Conservation (phyloP, 768 basidiomycete species). For the Pholiota molesta region DNA sequence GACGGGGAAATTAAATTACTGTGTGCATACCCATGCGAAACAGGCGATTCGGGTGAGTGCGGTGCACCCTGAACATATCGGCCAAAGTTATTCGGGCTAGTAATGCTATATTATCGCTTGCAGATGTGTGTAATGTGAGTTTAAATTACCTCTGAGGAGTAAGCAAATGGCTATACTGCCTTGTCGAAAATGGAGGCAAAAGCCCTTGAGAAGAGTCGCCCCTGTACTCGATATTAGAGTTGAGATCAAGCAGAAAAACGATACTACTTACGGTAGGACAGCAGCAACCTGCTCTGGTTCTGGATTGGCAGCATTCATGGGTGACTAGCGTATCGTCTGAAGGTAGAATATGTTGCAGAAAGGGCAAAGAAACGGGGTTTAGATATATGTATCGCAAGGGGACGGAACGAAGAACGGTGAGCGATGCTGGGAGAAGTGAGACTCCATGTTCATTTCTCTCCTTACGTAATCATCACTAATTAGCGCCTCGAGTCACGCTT, state of each 20-base stretch:
- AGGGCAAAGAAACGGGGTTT: not conserved
- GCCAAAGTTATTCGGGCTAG: constrained; percentile 25
- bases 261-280: constrained; percentile 1
- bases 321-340: not conserved
- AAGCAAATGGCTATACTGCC: constrained; percentile 27
- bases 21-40: constrained; percentile 18
- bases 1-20: not conserved
- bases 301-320: not conserved
- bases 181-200: constrained; percentile 26
- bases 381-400: constrained; percentile 2
- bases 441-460: constrained; percentile 25
- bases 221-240: constrained; percentile 12
- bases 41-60: constrained; percentile 26
- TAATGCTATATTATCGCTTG: not conserved
- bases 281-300: not conserved
- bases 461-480: constrained; percentile 27
- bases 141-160: constrained; percentile 29
- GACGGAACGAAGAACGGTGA: not conserved
- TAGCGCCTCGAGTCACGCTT: constrained; percentile 12
- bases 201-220: constrained; percentile 22
- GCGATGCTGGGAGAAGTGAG: constrained; percentile 17
- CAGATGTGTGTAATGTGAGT: not conserved
- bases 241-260: not conserved
- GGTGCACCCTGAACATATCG: constrained; percentile 25
- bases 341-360: too few relatives aligned